Evolutionary conservation across 257 asterid species (phyloP).

Genomic region (Nicotiana undulata): DNA sequence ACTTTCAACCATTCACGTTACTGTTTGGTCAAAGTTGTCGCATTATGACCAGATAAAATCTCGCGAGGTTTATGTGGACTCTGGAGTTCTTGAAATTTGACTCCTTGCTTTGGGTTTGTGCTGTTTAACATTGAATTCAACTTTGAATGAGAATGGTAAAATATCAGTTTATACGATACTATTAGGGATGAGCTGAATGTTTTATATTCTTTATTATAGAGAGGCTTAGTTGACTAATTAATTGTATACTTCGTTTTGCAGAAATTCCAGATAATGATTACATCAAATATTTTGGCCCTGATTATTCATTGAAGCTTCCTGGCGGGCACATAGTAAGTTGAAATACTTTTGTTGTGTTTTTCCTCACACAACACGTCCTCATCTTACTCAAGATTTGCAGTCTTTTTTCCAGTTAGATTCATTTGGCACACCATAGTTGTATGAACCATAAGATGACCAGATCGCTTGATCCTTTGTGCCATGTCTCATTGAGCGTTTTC

Average conservation of each 20-base stretch:
- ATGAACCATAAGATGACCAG: background rate
- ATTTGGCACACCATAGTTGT: too few relatives aligned
- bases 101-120: background rate
- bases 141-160: background rate
- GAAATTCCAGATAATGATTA: conserved; percentile 96
- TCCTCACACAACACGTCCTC: background rate
- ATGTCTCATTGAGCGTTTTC: background rate
- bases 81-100: background rate
- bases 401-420: background rate
- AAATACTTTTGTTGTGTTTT: conserved; percentile 8
- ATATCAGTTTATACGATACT: background rate
- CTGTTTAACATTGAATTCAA: background rate
- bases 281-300: conserved; percentile 83
- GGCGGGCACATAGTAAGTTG: conserved; percentile 65
- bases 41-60: background rate
- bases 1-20: background rate
- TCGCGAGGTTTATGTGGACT: background rate
- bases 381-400: background rate
- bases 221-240: too few relatives aligned
- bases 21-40: background rate
- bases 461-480: background rate
- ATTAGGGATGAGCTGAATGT: background rate
- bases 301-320: conserved; percentile 69
- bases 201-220: too few relatives aligned
- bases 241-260: conserved; percentile 18